Evolutionary conservation across 805 yeast genomes (phyloP).

Genomic region (Kuraishia ogatae): DNA sequence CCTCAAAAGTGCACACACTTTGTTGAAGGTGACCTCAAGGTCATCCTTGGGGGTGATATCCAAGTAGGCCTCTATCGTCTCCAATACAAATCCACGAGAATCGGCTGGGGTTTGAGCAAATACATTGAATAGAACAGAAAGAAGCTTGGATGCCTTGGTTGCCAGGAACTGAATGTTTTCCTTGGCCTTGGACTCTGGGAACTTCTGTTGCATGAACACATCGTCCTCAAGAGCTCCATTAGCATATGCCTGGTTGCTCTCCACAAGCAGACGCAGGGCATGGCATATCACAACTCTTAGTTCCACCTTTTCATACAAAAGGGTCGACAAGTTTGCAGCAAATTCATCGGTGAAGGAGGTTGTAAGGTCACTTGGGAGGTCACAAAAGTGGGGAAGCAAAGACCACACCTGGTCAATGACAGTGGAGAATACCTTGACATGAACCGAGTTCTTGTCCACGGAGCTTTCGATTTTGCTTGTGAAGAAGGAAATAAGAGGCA

Average conservation of each 20-base stretch:
- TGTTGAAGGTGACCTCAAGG: slow-evolving; percentile 68
- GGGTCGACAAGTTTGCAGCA: slow-evolving; percentile 67
- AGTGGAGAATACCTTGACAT: slow-evolving; percentile 73
- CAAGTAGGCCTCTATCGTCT: slow-evolving; percentile 76
- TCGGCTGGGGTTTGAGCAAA: slow-evolving; percentile 85
- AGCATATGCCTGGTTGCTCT: slow-evolving; percentile 58
- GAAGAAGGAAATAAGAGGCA: slow-evolving; percentile 58
- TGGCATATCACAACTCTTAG: slow-evolving; percentile 80
- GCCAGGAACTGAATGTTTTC: slow-evolving; percentile 56
- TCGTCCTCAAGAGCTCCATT: slow-evolving; percentile 54
- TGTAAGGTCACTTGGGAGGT: slow-evolving; percentile 69
- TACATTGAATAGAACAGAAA: slow-evolving; percentile 86
- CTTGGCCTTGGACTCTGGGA: slow-evolving; percentile 47
- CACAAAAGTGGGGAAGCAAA: slow-evolving; percentile 80
- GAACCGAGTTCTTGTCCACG: slow-evolving; percentile 49
- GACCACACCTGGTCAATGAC: slow-evolving; percentile 91
- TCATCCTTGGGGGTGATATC: slow-evolving; percentile 62
- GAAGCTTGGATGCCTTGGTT: slow-evolving; percentile 59
- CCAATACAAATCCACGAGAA: slow-evolving; percentile 75
- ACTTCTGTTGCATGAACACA: slow-evolving; percentile 47
- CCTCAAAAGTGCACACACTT: slow-evolving; percentile 73
- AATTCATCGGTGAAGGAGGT: slow-evolving; percentile 62
- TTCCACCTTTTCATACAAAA: slow-evolving; percentile 66
- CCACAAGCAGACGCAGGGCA: slow-evolving; percentile 68
- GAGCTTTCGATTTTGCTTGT: slow-evolving; percentile 34